These are phyloP conservation scores for Colletotrichum plurivorum DNA, from an alignment of 2,329 filamentous ascomycete genomes.

Conservation along the genomic window DNA sequence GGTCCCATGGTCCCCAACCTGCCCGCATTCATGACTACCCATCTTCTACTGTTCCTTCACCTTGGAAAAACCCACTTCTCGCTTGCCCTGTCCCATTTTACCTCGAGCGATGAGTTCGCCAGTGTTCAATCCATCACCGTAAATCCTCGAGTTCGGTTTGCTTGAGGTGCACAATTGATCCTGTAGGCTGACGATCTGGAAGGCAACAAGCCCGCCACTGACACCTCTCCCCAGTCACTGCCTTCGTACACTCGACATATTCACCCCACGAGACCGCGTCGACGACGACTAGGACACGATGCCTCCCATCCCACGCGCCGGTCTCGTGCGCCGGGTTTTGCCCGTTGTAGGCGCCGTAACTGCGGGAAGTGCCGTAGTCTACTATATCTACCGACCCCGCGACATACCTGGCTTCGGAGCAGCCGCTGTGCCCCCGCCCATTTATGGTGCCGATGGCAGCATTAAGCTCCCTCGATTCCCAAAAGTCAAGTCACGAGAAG, in stretches of 20 bases:
- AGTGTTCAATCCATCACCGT: no score
- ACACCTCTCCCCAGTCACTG: no score
- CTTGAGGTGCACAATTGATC: no score
- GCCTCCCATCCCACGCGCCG: slow-evolving; percentile 2
- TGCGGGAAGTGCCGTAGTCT: slow-evolving; percentile 60
- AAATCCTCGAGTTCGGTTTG: no score
- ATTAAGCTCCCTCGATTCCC: slow-evolving; percentile 78
- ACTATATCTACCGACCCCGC: slow-evolving; percentile 75
- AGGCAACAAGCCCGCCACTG: no score
- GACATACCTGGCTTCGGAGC: slow-evolving; percentile 80
- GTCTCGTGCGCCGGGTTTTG: slow-evolving; percentile 58
- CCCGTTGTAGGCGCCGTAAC: slow-evolving; percentile 58
- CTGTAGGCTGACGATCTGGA: no score
- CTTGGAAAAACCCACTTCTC: no score
- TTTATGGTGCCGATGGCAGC: slow-evolving; percentile 76
- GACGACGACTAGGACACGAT: background rate
- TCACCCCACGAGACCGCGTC: background rate
- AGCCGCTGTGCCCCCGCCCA: slow-evolving; percentile 78
- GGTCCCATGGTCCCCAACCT: no score
- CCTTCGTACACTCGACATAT: background rate
- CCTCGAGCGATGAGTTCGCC: no score
- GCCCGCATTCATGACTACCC: no score
- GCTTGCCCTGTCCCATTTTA: no score
- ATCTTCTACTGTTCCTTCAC: no score
- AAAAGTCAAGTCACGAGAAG: slow-evolving; percentile 71